Evolutionary conservation across 1,139 yeast species (phyloP).

Genomic region (Blastobotrys raffinosifermentans): DNA sequence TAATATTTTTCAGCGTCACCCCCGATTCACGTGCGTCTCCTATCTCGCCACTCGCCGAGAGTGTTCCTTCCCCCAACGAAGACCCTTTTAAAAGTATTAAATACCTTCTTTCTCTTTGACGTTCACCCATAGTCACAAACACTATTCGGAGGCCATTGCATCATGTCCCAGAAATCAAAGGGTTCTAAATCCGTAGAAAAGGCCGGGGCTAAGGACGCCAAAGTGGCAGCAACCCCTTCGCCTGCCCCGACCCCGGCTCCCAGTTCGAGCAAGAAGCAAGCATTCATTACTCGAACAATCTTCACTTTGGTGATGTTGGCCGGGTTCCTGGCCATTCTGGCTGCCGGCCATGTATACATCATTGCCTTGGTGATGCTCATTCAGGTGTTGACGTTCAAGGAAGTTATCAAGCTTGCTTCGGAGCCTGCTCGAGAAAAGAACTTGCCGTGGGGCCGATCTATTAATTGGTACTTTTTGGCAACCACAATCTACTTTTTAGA

Average conservation of each 20-base stretch:
- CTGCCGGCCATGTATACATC: slow-evolving; percentile 85
- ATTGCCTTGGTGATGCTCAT: slow-evolving; percentile 64
- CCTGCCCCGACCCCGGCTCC: background rate
- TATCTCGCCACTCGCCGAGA: too few relatives aligned
- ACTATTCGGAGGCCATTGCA: too few relatives aligned
- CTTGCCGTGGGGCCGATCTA: slow-evolving; percentile 73
- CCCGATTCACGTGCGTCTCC: too few relatives aligned
- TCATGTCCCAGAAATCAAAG: too few relatives aligned
- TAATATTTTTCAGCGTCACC: too few relatives aligned
- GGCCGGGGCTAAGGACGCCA: too few relatives aligned
- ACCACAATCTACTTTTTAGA: slow-evolving; percentile 85
- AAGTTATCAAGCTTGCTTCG: slow-evolving; percentile 76
- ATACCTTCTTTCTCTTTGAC: too few relatives aligned
- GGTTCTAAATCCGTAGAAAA: too few relatives aligned
- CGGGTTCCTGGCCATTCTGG: slow-evolving; percentile 62
- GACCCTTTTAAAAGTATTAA: too few relatives aligned
- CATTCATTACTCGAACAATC: slow-evolving; percentile 80
- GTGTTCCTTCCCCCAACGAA: too few relatives aligned
- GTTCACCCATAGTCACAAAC: too few relatives aligned
- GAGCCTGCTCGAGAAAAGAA: slow-evolving; percentile 81
- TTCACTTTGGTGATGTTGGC: slow-evolving; percentile 93
- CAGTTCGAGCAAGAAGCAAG: slow-evolving; percentile 62
- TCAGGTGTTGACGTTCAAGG: slow-evolving; percentile 82
- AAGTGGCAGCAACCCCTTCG: too few relatives aligned
- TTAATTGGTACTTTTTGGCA: slow-evolving; percentile 73